Base-by-base conservation (phyloP, 2,329 filamentous ascomycete species). In the Cordyceps fumosorosea region DNA sequence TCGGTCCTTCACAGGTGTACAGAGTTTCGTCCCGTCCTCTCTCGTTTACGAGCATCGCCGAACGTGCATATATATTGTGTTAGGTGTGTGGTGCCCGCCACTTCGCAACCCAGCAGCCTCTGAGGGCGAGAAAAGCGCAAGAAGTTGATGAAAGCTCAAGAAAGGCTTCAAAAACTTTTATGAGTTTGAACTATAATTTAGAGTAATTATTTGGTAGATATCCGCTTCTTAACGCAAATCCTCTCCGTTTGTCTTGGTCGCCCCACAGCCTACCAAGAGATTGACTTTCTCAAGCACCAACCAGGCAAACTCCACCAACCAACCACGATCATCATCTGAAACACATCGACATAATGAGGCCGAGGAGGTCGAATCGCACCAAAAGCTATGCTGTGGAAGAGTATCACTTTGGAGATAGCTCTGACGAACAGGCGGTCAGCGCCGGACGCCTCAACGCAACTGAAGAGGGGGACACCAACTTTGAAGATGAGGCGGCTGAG, bases 291-390 rank as follows among this genome's bases (percentile, higher is more conserved):
- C 44, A 18, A 20, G 56, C 44, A 59, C 48, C 47, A 18, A 37
- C 47, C 34, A 58, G 20, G 18, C n/a, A 48, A 61, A 47, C 44
- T 52, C 51, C 52, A 48, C 51, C 51, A 44, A 61, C 24, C 26
- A 48, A 48, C n/a, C 32, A 22, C 11, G 8, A 14, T 34, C 51
- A 55, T 60, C 58, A 53, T 54, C 50, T 37, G 24, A 55, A 61
- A 29, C 51, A 29, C 52, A n/a, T 50, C 42, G 22, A 45, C 22
- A 32, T 22, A 40, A 77, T 76, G 74, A 72, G 71, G 66, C 75
- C 75, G n/a, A 71, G 75, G 56, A 71, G 62, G 55, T 72, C 75
- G 20, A 76, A 75, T 65, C 73, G 72, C 51, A 67, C 67, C 29
- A 76, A 75, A 58, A 68, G 70, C 44, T 76, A 70, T 60, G 69